Evolutionary conservation across 2,329 filamentous ascomycete genomes (phyloP), one percentile per base, ranked within the genome.

Genomic region (Botryosphaeria dothidea): DNA sequence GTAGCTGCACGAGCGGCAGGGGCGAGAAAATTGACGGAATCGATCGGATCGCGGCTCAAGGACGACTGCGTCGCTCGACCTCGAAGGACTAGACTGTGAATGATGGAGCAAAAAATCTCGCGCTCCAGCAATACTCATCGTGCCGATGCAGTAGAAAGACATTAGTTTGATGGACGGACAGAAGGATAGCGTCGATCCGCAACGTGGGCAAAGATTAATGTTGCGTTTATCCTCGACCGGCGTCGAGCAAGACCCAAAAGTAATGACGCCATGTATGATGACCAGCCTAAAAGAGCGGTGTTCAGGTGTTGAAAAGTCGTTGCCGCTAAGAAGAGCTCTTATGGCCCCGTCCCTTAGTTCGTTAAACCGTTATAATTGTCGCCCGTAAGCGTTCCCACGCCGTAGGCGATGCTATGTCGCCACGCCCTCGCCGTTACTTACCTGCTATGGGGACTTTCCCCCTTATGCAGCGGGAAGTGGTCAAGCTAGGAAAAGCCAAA

Each of bases 401-500:
- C 38, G 17, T 41, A 41, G 49, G 25, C 41, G 56, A 36, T 7
- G 38, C 21, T 60, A 41, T 52, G 34, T 29, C 11, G 11, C 11
- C 7, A 3, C 43, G n/a, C 46, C 46, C 5, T 49, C 15, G 46
- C 29, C 8, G 29, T 52, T 27, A 19, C n/a, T 19, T 52, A 15
- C 49, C 27, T 25, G 56, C 56, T 25, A 17, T 23, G 38, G 38
- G 11, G 23, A 48, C 25, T 48, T 60, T 21, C 56, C 56, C n/a
- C 29, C n/a, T 60, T 60, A 23, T 23, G 56, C 25, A 46, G 9
- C 56, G 56, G 38, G 27, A 31, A 31, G 21, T 34, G 38, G 6
- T 46, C 56, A 23, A 60, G 56, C 56, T 60, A 60, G 56, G 56
- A 46, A 60, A 60, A 60, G 56, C 41, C 41, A 60, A 60, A 60